A percentile compares a stretch with the other conserved stretches of the same genome.
These are phyloP conservation scores for Uronychia binucleata DNA, from an alignment of 73 alveolate genomes.

Conservation along the genomic window DNA sequence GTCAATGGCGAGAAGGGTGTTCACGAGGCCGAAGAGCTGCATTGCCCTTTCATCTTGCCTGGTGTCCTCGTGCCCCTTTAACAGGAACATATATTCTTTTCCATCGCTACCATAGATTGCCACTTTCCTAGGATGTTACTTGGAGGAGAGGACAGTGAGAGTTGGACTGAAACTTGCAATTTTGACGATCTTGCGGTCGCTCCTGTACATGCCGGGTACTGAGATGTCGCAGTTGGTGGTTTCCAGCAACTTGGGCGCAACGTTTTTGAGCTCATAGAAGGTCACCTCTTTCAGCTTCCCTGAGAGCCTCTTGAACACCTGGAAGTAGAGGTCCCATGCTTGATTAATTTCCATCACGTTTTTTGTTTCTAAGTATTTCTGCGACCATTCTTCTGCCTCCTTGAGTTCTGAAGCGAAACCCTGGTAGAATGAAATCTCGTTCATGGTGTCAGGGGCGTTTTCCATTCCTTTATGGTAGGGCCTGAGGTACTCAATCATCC, in stretches of 20 bases:
- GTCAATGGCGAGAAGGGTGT: constrained; percentile 92
- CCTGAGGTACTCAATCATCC: constrained; percentile 75
- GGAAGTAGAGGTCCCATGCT: constrained; percentile 92
- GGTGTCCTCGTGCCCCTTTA: constrained; percentile 98
- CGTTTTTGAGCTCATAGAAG: constrained; percentile 63
- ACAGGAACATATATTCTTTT: constrained; percentile 90
- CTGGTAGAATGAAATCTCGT: constrained; percentile 95
- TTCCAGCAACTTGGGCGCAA: constrained; percentile 75
- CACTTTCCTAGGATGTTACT: constrained; percentile 96
- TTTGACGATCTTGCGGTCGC: constrained; percentile 72
- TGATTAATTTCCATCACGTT: constrained; percentile 72
- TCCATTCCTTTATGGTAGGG: constrained; percentile 89
- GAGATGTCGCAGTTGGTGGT: constrained; percentile 79
- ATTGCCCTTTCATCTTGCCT: constrained; percentile 99
- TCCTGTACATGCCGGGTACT: constrained; percentile 90
- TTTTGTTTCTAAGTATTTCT: constrained; percentile 58
- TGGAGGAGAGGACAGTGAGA: constrained; percentile 87
- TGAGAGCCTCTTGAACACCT: constrained; percentile 77
- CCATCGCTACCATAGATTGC: constrained; percentile 94
- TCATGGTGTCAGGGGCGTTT: constrained; percentile 88
- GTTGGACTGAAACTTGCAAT: constrained; percentile 82
- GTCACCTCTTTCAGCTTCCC: constrained; percentile 69
- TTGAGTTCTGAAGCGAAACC: constrained; percentile 83
- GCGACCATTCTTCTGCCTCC: constrained; percentile 91
- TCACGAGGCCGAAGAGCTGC: constrained; percentile 94